A percentile compares a stretch with the other conserved stretches of the same genome.
phyloP scores from a whole-genome alignment of 192 early-diverging fungal species.

The Entrophospora sp. region DNA sequence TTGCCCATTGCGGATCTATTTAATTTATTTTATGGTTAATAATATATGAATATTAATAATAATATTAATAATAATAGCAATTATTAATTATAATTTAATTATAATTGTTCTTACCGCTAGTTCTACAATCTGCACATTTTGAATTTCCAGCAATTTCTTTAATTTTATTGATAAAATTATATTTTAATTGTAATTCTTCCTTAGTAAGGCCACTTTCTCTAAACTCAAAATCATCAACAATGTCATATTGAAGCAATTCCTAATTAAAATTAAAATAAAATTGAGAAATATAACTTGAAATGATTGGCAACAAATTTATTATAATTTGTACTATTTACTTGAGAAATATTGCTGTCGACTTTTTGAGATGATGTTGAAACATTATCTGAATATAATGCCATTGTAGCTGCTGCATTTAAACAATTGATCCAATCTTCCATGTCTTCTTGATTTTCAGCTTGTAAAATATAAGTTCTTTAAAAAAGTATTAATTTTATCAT shows the following conservation, averaged over 20 bases:
- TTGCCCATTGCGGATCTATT: conserved; percentile 78
- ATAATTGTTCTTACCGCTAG: conserved; percentile 30
- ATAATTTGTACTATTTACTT: too few relatives aligned
- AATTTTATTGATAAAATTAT: conserved; percentile 8
- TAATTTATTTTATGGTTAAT: not conserved
- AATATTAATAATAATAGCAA: not conserved
- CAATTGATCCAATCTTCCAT: conserved; percentile 71
- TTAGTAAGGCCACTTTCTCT: not conserved
- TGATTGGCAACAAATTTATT: too few relatives aligned
- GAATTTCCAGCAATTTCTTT: conserved; percentile 44
- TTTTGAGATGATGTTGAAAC: conserved; percentile 26
- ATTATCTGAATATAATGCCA: conserved; percentile 44
- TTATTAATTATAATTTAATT: not conserved
- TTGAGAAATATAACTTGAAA: too few relatives aligned
- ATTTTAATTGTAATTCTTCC: not conserved
- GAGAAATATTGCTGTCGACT: too few relatives aligned
- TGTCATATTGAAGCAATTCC: not conserved
- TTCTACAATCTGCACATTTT: conserved; percentile 46
- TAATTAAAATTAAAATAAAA: too few relatives aligned
- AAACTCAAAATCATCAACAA: not conserved
- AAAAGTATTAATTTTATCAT: too few relatives aligned
- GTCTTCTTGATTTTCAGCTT: conserved; percentile 63
- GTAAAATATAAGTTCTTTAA: conserved; percentile 56
- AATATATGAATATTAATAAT: not conserved
- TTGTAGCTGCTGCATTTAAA: conserved; percentile 48